Conservation (phyloP, 306 rosid species). For the Castanopsis chinensis region DNA sequence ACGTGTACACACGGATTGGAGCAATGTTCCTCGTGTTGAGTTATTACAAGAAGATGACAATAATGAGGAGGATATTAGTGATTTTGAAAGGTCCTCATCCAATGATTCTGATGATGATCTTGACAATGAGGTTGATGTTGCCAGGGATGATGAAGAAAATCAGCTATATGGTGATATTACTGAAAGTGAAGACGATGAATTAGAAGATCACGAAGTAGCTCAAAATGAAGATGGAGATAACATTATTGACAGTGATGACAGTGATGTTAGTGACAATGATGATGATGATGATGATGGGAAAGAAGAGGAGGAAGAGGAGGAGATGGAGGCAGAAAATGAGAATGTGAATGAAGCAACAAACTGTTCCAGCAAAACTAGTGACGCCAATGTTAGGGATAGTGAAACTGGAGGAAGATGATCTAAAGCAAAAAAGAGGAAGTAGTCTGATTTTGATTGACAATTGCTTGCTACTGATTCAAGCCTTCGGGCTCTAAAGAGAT, state of each 20-base stretch:
- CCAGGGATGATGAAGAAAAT: constrained; percentile 43
- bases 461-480: constrained; percentile 69
- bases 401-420: constrained; percentile 37
- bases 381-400: constrained; percentile 25
- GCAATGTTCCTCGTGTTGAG: constrained; percentile 76
- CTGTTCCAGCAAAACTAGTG: constrained; percentile 15
- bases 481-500: constrained; percentile 77
- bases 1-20: too few species aligned
- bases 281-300: constrained; percentile 35
- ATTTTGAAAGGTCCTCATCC: constrained; percentile 31
- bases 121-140: constrained; percentile 37
- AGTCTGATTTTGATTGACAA: constrained; percentile 49
- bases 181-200: constrained; percentile 45
- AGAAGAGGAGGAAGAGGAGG: constrained; percentile 35
- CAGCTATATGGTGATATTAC: constrained; percentile 32
- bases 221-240: constrained; percentile 37
- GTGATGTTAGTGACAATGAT: constrained; percentile 14
- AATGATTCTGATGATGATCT: constrained; percentile 47
- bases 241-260: constrained; percentile 17
- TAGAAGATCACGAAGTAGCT: constrained; percentile 20
- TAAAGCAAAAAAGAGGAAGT: constrained; percentile 58
- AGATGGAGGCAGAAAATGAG: constrained; percentile 9
- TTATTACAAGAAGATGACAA: constrained; percentile 42
- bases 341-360: constrained; percentile 7
- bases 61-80: constrained; percentile 30